Conservation (phyloP, 192 early-diverging fungal species). For the Backusella liffmaniae region DNA sequence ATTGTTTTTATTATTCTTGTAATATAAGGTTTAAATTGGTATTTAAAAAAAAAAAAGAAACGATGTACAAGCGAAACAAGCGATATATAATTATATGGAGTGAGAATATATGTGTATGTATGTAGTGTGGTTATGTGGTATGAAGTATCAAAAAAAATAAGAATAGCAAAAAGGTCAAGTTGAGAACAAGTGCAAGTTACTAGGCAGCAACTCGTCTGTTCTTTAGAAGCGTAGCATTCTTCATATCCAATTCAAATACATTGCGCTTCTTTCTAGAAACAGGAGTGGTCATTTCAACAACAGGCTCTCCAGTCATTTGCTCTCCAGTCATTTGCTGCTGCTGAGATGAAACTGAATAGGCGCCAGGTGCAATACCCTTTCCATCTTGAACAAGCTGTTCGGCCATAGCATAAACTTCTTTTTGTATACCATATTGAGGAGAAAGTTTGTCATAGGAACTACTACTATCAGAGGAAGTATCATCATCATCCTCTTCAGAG, state of each 20-base stretch:
- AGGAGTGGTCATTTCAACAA: not conserved
- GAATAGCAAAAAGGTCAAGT: not conserved
- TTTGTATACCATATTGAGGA: not conserved
- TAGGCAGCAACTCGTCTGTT: conserved; percentile 28
- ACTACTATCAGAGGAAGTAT: not conserved
- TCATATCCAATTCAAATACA: conserved; percentile 43
- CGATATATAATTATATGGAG: not conserved
- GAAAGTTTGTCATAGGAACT: not conserved
- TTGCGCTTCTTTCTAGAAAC: conserved; percentile 6
- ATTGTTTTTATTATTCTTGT: not conserved
- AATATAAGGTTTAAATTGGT: not conserved
- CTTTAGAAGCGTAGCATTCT: conserved; percentile 43
- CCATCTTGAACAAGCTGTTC: conserved; percentile 23
- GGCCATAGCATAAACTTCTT: conserved; percentile 26
- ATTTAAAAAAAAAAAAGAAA: not conserved
- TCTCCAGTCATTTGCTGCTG: not conserved
- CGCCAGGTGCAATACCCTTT: conserved; percentile 17
- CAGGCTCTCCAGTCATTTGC: not conserved
- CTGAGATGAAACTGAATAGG: conserved; percentile 3
- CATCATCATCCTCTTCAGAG: conserved; percentile 17
- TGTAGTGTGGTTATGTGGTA: not conserved
- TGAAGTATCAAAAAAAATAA: not conserved
- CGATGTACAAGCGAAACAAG: not conserved
- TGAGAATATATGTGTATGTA: not conserved
- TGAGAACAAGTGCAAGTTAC: not conserved